Conservation (phyloP, 2,329 filamentous ascomycete genomes). For the Alternaria alternata region DNA sequence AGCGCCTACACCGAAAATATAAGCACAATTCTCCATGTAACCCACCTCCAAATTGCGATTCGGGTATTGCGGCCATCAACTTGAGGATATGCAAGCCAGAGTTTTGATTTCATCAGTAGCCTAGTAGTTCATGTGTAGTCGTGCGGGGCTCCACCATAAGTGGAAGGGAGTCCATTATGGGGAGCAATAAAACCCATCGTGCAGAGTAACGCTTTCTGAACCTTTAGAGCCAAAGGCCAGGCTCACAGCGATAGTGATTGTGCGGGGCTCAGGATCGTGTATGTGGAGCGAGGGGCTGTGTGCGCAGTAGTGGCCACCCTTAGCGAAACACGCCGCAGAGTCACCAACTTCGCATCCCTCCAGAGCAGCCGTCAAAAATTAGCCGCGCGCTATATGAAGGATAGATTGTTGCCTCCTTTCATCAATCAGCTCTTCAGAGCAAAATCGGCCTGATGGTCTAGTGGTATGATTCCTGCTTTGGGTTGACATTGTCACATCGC, state of each 20-base stretch:
- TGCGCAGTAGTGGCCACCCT: not conserved
- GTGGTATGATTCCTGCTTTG: conserved; percentile 43
- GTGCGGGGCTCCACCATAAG: too few relatives aligned
- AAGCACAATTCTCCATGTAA: too few relatives aligned
- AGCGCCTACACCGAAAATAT: too few relatives aligned
- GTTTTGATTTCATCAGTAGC: too few relatives aligned
- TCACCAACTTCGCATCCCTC: not conserved
- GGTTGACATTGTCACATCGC: conserved; percentile 5
- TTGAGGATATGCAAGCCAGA: too few relatives aligned
- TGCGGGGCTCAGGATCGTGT: not conserved
- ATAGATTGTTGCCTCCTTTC: not conserved
- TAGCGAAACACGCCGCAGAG: not conserved
- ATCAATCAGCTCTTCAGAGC: conserved; percentile 10
- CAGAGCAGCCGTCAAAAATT: not conserved
- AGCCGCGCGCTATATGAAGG: fast-evolving
- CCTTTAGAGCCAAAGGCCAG: not conserved
- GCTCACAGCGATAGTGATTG: not conserved
- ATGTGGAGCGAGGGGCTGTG: not conserved
- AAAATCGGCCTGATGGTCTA: conserved; percentile 25
- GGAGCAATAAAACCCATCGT: not conserved
- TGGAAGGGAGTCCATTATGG: not conserved
- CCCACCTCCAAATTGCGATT: too few relatives aligned
- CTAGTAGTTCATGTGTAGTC: too few relatives aligned
- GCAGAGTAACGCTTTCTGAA: not conserved
- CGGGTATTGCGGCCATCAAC: too few relatives aligned